These are phyloP conservation scores for Corylus heterophylla DNA, from an alignment of 306 rosid genomes.

Conservation along the genomic window DNA sequence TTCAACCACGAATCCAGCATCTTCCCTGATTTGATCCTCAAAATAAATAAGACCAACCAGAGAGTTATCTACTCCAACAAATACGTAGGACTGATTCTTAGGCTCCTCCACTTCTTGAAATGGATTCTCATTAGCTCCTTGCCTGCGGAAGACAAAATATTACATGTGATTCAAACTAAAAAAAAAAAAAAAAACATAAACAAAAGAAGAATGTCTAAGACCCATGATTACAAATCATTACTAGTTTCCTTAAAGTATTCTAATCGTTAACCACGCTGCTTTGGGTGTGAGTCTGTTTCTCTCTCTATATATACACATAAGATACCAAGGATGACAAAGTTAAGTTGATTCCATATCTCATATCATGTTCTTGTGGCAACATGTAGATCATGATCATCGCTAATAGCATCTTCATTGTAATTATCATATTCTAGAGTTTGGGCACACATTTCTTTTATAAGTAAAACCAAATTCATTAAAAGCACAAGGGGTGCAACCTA, in stretches of 20 bases:
- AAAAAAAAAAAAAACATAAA: no score
- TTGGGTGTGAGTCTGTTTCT: no score
- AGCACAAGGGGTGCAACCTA: not conserved
- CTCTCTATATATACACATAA: not conserved
- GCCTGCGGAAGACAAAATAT: slow-evolving; percentile 49
- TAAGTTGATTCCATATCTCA: not conserved
- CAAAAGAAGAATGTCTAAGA: not conserved
- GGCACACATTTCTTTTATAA: not conserved
- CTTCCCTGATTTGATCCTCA: slow-evolving; percentile 91
- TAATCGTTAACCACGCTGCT: not conserved
- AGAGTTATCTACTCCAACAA: slow-evolving; percentile 72
- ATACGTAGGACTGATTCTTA: slow-evolving; percentile 70
- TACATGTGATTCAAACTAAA: slow-evolving; percentile 15
- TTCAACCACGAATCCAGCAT: slow-evolving; percentile 66
- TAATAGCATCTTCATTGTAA: not conserved
- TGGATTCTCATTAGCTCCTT: slow-evolving; percentile 53
- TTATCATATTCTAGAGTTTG: not conserved
- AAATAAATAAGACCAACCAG: slow-evolving; percentile 77
- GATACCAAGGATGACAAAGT: not conserved
- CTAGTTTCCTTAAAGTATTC: not conserved
- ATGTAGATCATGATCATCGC: not conserved
- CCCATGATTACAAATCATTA: not conserved
- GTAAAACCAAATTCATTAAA: no score
- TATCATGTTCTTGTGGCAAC: not conserved
- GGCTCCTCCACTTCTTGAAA: slow-evolving; percentile 53